A percentile compares a stretch with the other conserved stretches of the same genome.
These are phyloP conservation scores for Arthrinium phaeospermum DNA, from an alignment of 2,329 filamentous ascomycete genomes.

Conservation along the genomic window DNA sequence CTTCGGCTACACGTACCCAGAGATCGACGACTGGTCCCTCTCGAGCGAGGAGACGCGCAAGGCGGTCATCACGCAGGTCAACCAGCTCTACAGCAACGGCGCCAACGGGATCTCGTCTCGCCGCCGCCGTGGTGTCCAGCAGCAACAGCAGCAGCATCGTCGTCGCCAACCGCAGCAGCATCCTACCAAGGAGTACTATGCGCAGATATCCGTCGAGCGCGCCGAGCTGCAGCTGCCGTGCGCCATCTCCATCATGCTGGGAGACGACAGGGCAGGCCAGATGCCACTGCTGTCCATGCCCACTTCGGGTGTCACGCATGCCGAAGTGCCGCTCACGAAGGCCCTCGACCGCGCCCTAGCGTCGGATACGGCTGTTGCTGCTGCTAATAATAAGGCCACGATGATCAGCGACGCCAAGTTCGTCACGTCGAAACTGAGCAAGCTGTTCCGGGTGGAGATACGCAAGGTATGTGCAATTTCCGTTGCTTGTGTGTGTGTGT, in stretches of 20 bases:
- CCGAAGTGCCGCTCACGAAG: slow-evolving; percentile 39
- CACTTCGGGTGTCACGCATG: slow-evolving; percentile 37
- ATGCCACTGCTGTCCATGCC: slow-evolving; percentile 46
- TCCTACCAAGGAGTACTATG: slow-evolving; percentile 40
- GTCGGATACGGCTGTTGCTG: not conserved
- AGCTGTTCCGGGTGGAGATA: slow-evolving; percentile 21
- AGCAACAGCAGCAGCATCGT: not conserved
- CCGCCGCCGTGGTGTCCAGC: not conserved
- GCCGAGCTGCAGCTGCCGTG: slow-evolving; percentile 44
- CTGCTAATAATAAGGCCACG: not conserved
- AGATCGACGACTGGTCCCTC: slow-evolving; percentile 55
- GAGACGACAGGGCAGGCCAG: slow-evolving; percentile 37
- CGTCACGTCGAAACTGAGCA: slow-evolving; percentile 14
- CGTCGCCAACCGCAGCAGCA: not conserved
- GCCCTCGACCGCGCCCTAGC: slow-evolving; percentile 18
- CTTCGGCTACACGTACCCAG: slow-evolving; percentile 50
- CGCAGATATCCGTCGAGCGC: slow-evolving; percentile 44
- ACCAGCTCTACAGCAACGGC: slow-evolving; percentile 51
- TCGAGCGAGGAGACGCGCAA: slow-evolving; percentile 62
- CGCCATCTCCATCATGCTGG: slow-evolving; percentile 42
- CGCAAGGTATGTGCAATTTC: slow-evolving; percentile 19
- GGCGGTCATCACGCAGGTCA: slow-evolving; percentile 67
- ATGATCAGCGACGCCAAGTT: not conserved
- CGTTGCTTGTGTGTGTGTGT: too few relatives aligned
- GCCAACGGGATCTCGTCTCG: not conserved